Base-by-base conservation (phyloP, 805 yeast species). In the Ogataea kodamae region DNA sequence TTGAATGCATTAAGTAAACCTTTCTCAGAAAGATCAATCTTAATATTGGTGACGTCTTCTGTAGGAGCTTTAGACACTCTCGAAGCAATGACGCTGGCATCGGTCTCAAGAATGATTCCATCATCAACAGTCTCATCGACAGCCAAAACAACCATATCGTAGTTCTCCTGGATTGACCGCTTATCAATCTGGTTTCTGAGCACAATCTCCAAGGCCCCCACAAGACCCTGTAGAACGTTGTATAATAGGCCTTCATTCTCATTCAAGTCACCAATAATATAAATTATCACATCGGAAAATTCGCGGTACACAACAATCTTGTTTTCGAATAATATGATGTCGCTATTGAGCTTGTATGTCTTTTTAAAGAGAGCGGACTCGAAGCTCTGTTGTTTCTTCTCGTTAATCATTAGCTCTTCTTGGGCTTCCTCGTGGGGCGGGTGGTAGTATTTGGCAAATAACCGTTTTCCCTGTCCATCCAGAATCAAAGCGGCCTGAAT, bases 41-140 rank as follows among this genome's bases (percentile, higher is more conserved):
- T 70, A 50, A 77, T 64, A 42, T 72, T 69, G 22, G 71, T 66
- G 18, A 62, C 65, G 49, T 87, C 96, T 45, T 71, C 76, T 20
- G 76, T 61, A 28, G 96, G 95, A 19, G 92, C 79, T 40, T 77
- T 75, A n/a, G 97, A 84, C 16, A 89, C 96, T 62, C 98, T 76
- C 10, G 94, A 76, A 2, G 90, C 89, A 48, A 92, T 84, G 25
- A 85, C 78, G 21, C 81, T 76, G 5, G 95, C 78, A 52, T 92
- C 97, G 17, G 88, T 81, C 59, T 92, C 97, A 48, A 92, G 70
- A 37, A 92, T 78, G 44, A 92, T 77, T 24, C 97, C 98, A 55
- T 89, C 95, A 56, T 92, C 98, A 30, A 92, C 69, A 7, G 94
- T 73, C 62, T 92, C 97, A 59, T 92, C 98, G 26, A 89, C 74